Base-by-base conservation (phyloP, 208 protist species). In the Polymyxa betae region DNA sequence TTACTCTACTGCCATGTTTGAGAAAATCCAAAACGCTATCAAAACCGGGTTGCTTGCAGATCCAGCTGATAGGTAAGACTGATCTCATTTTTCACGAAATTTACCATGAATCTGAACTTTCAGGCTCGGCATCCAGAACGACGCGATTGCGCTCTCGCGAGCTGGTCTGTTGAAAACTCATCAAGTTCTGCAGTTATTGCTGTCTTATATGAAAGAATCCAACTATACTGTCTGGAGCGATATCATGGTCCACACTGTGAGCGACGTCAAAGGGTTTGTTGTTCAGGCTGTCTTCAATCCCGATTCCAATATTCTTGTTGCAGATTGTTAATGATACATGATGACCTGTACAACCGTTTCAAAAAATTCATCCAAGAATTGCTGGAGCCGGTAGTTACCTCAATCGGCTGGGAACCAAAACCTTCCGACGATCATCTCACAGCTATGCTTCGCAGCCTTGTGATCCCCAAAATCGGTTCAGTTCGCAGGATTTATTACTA, bases 351-450 rank as follows among this genome's bases (percentile, higher is more conserved):
- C n/a, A 5, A 35, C 72, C 5, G 35, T 20, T 82, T 82, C 40
- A 82, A 82, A n/a, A 5, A 45, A n/a, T 82, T 82, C 72, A n/a
- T 43, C 35, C 40, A 43, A 45, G 72, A 82, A 45, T 35, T 82
- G 35, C n/a, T 82, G 35, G 12, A n/a, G n/a, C 10, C 5, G 5
- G 72, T 82, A 38, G 72, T 12, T 43, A 82, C 72, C 16, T 35
- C n/a, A 5, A n/a, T 82, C 5, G 72, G 72, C 5, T 82, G 72
- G 72, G 72, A 82, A 38, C 16, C 72, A 20, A 82, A 82, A 82
- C 72, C 72, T 5, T 5, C 72, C 16, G 72, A 82, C n/a, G 72
- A 82, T 82, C 72, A 82, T n/a, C 72, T 82, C 72, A 82, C 72
- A n/a, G 5, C 72, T 40, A 35, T 82, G 35, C n/a, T 82, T 5